phyloP scores from a whole-genome alignment of 73 alveolate genomes.

The Uronychia binucleata region DNA sequence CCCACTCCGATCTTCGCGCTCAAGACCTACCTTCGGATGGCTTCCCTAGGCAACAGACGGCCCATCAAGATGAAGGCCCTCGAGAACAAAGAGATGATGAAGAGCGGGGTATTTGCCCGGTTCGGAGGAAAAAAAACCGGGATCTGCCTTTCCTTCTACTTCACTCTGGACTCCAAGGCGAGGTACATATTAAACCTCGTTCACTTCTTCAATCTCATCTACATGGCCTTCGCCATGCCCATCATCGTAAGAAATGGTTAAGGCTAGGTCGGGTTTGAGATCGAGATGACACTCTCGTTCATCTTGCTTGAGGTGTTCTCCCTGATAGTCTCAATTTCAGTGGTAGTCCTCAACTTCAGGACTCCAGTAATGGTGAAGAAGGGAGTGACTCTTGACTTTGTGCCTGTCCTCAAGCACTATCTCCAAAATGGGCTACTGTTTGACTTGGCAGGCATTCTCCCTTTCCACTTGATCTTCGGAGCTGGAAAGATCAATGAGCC shows the following conservation, averaged over 20 bases:
- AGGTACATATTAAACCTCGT: constrained; percentile 29
- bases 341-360: constrained; percentile 41
- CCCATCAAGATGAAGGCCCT: not conserved
- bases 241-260: not conserved
- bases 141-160: not conserved
- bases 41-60: not conserved
- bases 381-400: constrained; percentile 23
- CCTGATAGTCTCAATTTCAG: constrained; percentile 14
- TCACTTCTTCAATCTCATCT: constrained; percentile 30
- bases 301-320: constrained; percentile 25
- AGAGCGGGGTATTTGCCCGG: not conserved
- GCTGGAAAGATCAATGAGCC: constrained; percentile 19
- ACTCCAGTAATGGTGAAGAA: constrained; percentile 48
- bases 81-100: not conserved
- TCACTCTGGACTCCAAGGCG: not conserved
- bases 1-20: too few species aligned
- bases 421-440: constrained; percentile 35
- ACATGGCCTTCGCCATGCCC: constrained; percentile 60
- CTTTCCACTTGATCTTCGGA: constrained; percentile 60
- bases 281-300: constrained; percentile 5
- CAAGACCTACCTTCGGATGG: not conserved
- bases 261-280: constrained; percentile 28
- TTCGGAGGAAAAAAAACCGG: not conserved
- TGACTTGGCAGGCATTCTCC: constrained; percentile 61
- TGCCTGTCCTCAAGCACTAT: constrained; percentile 21